Conservation (phyloP, 768 basidiomycete genomes). For the Boletus bicolor region DNA sequence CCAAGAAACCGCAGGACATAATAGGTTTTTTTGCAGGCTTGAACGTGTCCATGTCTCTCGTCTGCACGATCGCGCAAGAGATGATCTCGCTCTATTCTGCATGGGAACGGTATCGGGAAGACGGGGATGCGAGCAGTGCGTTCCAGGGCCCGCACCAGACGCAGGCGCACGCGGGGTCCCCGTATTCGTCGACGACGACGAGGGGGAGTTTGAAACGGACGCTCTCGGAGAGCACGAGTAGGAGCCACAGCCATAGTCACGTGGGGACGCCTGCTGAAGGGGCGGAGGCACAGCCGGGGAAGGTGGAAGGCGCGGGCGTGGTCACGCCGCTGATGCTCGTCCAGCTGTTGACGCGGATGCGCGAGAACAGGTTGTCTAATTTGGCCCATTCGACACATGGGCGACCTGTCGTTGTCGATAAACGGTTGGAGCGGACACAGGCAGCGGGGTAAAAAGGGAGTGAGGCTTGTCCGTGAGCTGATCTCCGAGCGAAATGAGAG, state of each 20-base stretch:
- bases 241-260: constrained; percentile 25
- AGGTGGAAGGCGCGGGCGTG: constrained; percentile 17
- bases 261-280: constrained; percentile 29
- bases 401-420: constrained; percentile 59
- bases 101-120: constrained; percentile 82
- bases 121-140: constrained; percentile 40
- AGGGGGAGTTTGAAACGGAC: constrained; percentile 25
- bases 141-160: constrained; percentile 9
- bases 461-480: background rate
- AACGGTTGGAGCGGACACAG: constrained; percentile 69
- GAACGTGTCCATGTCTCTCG: constrained; percentile 76
- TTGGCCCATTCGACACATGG: constrained; percentile 47
- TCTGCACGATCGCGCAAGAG: constrained; percentile 87
- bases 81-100: constrained; percentile 86
- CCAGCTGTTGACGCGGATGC: constrained; percentile 59
- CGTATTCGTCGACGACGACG: constrained; percentile 17
- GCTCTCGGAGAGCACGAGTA: constrained; percentile 20
- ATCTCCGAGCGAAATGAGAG: background rate
- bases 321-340: constrained; percentile 62
- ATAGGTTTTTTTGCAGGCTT: constrained; percentile 82
- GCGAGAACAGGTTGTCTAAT: constrained; percentile 60
- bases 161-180: constrained; percentile 15
- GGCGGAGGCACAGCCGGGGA: constrained; percentile 16
- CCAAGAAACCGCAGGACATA: constrained; percentile 55
- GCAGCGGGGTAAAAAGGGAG: constrained; percentile 43